These are phyloP conservation scores for Microdochium paspali DNA, from an alignment of 2,329 filamentous ascomycete genomes.

Conservation along the genomic window DNA sequence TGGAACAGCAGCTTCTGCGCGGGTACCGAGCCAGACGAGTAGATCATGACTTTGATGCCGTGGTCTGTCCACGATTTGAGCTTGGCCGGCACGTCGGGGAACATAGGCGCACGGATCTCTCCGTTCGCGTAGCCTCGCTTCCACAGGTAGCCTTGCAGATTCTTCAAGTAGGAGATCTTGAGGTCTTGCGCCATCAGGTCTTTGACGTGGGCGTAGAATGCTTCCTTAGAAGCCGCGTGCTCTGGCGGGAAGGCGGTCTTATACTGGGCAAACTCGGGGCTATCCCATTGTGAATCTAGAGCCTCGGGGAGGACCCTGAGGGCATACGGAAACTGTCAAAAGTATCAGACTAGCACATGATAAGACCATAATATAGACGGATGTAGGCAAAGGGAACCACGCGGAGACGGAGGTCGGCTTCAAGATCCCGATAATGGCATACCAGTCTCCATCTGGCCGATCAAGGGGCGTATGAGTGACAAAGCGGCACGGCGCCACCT, in stretches of 20 bases:
- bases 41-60: constrained; percentile 59
- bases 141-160: constrained; percentile 74
- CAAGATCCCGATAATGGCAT: constrained; percentile 2
- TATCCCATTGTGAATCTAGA: constrained; percentile 58
- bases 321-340: constrained; percentile 65
- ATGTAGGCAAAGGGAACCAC: no score
- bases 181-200: constrained; percentile 64
- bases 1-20: constrained; percentile 75
- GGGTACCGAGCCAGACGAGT: constrained; percentile 71
- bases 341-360: constrained; percentile 5
- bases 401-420: no score
- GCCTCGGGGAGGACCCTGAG: constrained; percentile 55
- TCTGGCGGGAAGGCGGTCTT: constrained; percentile 62
- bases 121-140: constrained; percentile 62
- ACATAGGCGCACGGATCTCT: constrained; percentile 62
- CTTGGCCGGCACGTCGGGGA: constrained; percentile 60
- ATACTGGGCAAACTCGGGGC: constrained; percentile 54
- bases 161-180: constrained; percentile 70
- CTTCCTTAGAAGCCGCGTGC: constrained; percentile 45
- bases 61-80: constrained; percentile 48
- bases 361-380: no score
- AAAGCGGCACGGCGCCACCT: background rate
- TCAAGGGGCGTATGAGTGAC: constrained; percentile 1
- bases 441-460: background rate
- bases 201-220: constrained; percentile 56